Evolutionary conservation across 2,329 filamentous ascomycete genomes (phyloP).

Genomic region (Diaporthe ampelina): DNA sequence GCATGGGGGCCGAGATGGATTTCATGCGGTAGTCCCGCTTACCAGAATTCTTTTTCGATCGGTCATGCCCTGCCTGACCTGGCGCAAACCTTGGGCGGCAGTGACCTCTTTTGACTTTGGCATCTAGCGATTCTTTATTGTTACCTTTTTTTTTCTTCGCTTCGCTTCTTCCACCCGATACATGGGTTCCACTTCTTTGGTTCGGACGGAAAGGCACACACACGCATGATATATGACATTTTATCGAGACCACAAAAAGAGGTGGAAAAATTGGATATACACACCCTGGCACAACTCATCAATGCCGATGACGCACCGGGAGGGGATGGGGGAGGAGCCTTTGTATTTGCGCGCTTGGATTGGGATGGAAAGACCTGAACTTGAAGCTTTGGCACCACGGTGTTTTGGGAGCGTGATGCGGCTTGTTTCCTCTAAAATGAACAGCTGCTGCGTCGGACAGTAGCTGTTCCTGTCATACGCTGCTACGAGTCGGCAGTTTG

Average conservation of each 20-base stretch:
- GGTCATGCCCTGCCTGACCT: neutral
- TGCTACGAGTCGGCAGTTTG: neutral
- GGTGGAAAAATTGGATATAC: conserved; percentile 9
- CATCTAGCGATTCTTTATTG: conserved; percentile 23
- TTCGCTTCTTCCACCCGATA: neutral
- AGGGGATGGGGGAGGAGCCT: conserved; percentile 1
- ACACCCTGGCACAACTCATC: conserved; percentile 2
- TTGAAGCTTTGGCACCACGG: neutral
- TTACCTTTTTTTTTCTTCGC: neutral
- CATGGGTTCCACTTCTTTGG: neutral
- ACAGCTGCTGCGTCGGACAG: conserved; percentile 18
- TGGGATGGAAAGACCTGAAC: neutral
- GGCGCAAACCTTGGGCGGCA: conserved; percentile 1
- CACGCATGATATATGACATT: conserved; percentile 25
- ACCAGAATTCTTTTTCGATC: neutral
- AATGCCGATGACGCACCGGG: neutral
- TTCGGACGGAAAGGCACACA: neutral
- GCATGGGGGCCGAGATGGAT: conserved; percentile 54
- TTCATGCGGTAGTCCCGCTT: conserved; percentile 47
- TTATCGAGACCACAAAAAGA: conserved; percentile 25
- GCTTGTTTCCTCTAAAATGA: neutral
- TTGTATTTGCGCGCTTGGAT: conserved; percentile 3
- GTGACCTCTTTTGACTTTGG: neutral
- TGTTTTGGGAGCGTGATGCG: conserved; percentile 17
- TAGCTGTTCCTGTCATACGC: neutral